These are phyloP conservation scores for Dendrobium huoshanense DNA, from an alignment of 106 monocot species.

Conservation along the genomic window DNA sequence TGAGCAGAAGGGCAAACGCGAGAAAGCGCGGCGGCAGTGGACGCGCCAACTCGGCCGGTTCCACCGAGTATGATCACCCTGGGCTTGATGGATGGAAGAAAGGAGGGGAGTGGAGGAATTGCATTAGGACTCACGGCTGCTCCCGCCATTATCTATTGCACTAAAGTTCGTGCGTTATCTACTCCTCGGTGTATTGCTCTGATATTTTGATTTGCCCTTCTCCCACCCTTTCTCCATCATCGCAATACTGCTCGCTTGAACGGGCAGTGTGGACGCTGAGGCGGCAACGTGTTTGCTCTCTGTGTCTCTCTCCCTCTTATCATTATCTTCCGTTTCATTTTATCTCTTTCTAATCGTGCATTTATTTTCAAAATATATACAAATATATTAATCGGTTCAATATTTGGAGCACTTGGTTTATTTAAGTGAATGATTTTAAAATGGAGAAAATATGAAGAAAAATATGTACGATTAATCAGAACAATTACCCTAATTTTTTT, in stretches of 20 bases:
- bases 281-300: not conserved
- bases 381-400: too few relatives aligned
- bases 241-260: not conserved
- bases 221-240: not conserved
- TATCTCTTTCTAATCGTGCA: too few relatives aligned
- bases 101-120: conserved; percentile 1
- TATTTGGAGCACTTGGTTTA: too few relatives aligned
- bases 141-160: not conserved
- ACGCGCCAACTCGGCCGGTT: conserved; percentile 85
- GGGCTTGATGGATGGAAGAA: conserved; percentile 11
- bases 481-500: too few relatives aligned
- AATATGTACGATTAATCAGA: too few relatives aligned
- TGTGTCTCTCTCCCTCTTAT: not conserved
- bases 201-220: too few relatives aligned
- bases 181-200: not conserved
- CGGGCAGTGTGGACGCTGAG: not conserved
- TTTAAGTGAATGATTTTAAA: too few relatives aligned
- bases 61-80: conserved; percentile 82
- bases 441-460: too few relatives aligned
- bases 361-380: too few relatives aligned
- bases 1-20: conserved; percentile 61
- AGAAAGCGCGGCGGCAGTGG: conserved; percentile 80
- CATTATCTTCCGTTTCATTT: too few relatives aligned
- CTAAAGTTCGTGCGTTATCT: not conserved
- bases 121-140: not conserved